Conservation (phyloP, 2,329 filamentous ascomycete genomes). For the Clarireedia homoeocarpa region DNA sequence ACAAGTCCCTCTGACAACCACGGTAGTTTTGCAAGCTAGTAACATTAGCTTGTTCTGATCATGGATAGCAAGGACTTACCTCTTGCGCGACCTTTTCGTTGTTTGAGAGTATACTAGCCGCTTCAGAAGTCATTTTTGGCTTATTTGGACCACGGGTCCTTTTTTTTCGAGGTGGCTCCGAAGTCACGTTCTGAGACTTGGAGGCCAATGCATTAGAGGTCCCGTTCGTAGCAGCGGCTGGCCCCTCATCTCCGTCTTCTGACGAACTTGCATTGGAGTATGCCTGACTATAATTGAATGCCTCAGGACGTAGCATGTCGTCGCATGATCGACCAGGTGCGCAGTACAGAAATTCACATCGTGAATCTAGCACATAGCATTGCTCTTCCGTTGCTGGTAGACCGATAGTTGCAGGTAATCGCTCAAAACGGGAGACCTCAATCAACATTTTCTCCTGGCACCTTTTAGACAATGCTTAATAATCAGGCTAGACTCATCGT, state of each 20-base stretch:
- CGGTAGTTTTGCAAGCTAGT: constrained; percentile 5
- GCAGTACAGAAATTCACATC: neutral
- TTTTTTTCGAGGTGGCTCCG: too few relatives aligned
- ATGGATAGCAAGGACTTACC: neutral
- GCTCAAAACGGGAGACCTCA: neutral
- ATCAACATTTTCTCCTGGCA: neutral
- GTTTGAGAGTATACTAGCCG: neutral
- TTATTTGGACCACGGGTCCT: too few relatives aligned
- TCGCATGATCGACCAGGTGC: neutral
- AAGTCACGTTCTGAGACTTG: too few relatives aligned
- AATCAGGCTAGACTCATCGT: neutral
- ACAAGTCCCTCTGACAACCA: constrained; percentile 2
- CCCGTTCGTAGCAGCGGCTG: too few relatives aligned
- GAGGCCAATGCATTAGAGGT: too few relatives aligned
- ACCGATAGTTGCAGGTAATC: neutral
- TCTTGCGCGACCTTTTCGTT: neutral
- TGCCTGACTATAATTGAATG: neutral
- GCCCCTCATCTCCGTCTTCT: neutral
- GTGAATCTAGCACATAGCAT: constrained; percentile 2
- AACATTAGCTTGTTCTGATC: neutral
- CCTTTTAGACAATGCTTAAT: neutral
- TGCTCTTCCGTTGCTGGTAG: constrained; percentile 1
- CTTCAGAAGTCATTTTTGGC: neutral
- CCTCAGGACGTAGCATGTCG: neutral
- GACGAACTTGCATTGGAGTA: neutral